Base-by-base conservation (phyloP, 1,139 yeast species). In the Candida sanyaensis region DNA sequence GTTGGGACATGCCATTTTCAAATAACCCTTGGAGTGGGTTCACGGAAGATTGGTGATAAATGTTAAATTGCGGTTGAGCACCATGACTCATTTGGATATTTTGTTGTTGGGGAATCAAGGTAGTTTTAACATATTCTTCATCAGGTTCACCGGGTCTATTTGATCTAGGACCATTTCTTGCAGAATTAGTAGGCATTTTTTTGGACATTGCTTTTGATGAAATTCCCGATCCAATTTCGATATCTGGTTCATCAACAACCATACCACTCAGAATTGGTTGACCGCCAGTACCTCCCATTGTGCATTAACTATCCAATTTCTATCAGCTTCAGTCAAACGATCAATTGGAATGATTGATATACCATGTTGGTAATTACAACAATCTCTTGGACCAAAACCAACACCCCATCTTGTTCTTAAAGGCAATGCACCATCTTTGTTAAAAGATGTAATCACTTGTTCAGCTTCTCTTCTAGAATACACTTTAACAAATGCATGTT, bases 221-320 rank as follows among this genome's bases (percentile, higher is more conserved):
- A 40, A 91, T 88, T 52, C 97, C 98, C 43, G 91, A 84, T 44
- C 98, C 98, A 47, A 93, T 88, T 65, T 91, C 97, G 59, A 93
- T 93, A 70, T 93, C 99, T 2, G 99, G 99, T 67, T 93, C 99
- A 66, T 93, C 99, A 62, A 93, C 83, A 27, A 86, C 90, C 65
- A 90, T 73, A 45, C 96, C 96, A 50, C 89, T 78, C 54, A 74
- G 83, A 53, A 93, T 69, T n/a, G 93, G 92, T 60, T 78, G 81
- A 21, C 97, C 97, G 44, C 95, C 96, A 44, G 97, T 88, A 57
- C 99, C 99, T 57, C 99, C 91, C 96, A 91, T 68, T 90, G 93
- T 6, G 98, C 97, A 53, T 78, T 76, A 27, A 84, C 88, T 27
- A 90, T 83, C 99, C 99, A 93, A 51, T 85, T 76, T 60, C 78